Evolutionary conservation across 2,329 filamentous ascomycete species (phyloP).

Genomic region (Scedosporium minutisporum): DNA sequence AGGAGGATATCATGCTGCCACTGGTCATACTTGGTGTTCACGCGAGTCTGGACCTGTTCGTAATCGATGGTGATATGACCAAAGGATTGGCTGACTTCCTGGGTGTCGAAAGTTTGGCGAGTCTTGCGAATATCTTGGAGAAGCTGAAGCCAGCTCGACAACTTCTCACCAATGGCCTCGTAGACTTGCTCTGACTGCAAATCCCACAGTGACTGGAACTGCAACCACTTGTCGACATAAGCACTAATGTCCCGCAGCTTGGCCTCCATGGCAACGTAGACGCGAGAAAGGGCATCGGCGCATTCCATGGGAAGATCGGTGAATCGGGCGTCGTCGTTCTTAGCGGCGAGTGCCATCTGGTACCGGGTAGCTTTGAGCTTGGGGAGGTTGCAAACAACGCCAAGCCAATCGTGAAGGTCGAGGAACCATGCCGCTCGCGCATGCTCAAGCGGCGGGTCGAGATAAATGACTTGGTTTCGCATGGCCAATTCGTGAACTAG

Average conservation of each 20-base stretch:
- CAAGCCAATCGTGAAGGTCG: slow-evolving; percentile 89
- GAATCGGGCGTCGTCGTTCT: slow-evolving; percentile 63
- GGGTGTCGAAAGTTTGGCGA: slow-evolving; percentile 92
- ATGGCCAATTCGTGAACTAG: slow-evolving; percentile 90
- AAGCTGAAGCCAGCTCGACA: slow-evolving; percentile 86
- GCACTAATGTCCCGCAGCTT: slow-evolving; percentile 70
- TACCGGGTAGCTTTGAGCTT: slow-evolving; percentile 94
- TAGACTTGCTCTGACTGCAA: slow-evolving; percentile 93
- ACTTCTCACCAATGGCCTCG: slow-evolving; percentile 79
- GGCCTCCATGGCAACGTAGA: slow-evolving; percentile 74
- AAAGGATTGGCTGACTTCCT: slow-evolving; percentile 85
- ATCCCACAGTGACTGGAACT: slow-evolving; percentile 98
- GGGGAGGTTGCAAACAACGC: slow-evolving; percentile 80
- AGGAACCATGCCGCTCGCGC: slow-evolving; percentile 89
- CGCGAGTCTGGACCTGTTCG: slow-evolving; percentile 95
- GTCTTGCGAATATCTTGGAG: slow-evolving; percentile 97
- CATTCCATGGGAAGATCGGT: slow-evolving; percentile 77
- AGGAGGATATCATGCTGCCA: slow-evolving; percentile 97
- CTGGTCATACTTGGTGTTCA: slow-evolving; percentile 98
- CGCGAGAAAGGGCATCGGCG: slow-evolving; percentile 65
- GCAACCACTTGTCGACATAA: slow-evolving; percentile 96
- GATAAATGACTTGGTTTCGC: slow-evolving; percentile 94
- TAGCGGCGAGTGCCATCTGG: slow-evolving; percentile 67
- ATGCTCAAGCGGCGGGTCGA: slow-evolving; percentile 87
- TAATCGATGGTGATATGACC: slow-evolving; percentile 95